phyloP scores from a whole-genome alignment of 345 rosid genomes.

The Eucalyptus tenuipes region DNA sequence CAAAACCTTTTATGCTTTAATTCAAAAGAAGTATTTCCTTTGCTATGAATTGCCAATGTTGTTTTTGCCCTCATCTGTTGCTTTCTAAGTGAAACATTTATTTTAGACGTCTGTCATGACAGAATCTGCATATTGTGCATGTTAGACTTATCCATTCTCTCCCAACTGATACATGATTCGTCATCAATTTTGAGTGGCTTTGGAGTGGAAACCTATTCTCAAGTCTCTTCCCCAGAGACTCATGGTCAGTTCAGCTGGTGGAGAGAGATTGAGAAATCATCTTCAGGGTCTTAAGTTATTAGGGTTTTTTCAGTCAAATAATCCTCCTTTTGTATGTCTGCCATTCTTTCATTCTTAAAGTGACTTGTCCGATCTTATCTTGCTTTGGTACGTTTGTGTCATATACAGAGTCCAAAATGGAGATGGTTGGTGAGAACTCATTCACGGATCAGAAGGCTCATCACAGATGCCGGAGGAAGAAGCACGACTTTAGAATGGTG shows the following conservation, averaged over 20 bases:
- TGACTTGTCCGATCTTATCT: neutral
- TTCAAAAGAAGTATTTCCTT: neutral
- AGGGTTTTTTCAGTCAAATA: neutral
- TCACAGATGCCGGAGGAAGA: slow-evolving; percentile 75
- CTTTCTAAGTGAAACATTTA: neutral
- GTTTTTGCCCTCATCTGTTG: neutral
- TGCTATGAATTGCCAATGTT: neutral
- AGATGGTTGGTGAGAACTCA: slow-evolving; percentile 60
- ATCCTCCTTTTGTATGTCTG: neutral
- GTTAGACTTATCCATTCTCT: neutral
- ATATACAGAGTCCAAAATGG: slow-evolving; percentile 54
- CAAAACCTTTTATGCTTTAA: neutral
- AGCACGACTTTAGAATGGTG: slow-evolving; percentile 71
- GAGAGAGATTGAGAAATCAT: neutral
- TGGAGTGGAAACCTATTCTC: neutral
- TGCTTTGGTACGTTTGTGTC: neutral
- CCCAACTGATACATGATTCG: neutral
- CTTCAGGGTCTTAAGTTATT: neutral
- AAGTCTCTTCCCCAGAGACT: neutral
- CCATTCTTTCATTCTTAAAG: neutral
- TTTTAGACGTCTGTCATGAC: neutral
- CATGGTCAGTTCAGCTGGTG: neutral
- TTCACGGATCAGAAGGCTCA: slow-evolving; percentile 71
- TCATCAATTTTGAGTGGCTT: neutral
- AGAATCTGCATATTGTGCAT: neutral